Evolutionary conservation across 2,329 filamentous ascomycete genomes (phyloP).

Genomic region (Cladosporium oxysporum): DNA sequence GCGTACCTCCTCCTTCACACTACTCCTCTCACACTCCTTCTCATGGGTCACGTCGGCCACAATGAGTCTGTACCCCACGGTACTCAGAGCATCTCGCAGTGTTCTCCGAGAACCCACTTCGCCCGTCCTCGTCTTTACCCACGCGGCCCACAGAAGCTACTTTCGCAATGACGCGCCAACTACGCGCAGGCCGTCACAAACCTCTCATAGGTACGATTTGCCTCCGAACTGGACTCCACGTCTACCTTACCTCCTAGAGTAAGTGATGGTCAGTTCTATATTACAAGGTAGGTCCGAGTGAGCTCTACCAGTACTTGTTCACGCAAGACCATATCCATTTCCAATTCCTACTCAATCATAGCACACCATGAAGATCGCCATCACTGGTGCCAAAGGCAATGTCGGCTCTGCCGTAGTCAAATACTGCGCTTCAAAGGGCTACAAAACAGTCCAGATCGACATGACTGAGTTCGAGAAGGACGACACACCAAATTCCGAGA

Average conservation of each 20-base stretch:
- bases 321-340: not conserved
- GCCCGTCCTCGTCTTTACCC: not conserved
- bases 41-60: not conserved
- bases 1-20: not conserved
- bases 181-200: conserved; percentile 10
- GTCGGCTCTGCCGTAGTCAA: conserved; percentile 37
- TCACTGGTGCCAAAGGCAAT: conserved; percentile 41
- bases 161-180: conserved; percentile 1
- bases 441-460: conserved; percentile 40
- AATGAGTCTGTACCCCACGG: not conserved
- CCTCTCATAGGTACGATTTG: not conserved
- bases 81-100: not conserved
- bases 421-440: conserved; percentile 36
- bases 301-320: not conserved
- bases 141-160: not conserved
- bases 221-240: not conserved
- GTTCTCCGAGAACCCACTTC: not conserved
- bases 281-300: not conserved
- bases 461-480: conserved; percentile 28
- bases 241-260: not conserved
- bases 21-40: not conserved
- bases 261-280: not conserved
- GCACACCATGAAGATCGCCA: conserved; percentile 41
- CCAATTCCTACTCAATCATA: not conserved
- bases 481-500: conserved; percentile 37